Percentiles rank a stretch among this genome's conserved stretches.
These are phyloP conservation scores for Leccinellum rugosiceps DNA, from an alignment of 768 basidiomycete species.

Conservation along the genomic window DNA sequence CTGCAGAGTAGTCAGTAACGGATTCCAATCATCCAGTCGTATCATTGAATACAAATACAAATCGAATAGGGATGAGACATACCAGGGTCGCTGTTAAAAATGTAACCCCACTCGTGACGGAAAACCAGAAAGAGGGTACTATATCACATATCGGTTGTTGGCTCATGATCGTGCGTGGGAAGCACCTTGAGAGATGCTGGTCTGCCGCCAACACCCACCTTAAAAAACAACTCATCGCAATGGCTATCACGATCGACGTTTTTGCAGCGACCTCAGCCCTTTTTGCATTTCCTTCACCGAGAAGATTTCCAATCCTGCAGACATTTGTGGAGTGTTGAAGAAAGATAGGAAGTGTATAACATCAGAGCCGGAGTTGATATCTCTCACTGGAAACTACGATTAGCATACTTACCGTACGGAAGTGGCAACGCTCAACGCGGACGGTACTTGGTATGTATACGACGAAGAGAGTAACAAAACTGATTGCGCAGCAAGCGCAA, in stretches of 20 bases:
- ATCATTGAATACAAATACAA: no score
- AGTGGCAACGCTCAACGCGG: conserved; percentile 75
- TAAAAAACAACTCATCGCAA: conserved; percentile 61
- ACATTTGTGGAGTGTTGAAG: neutral
- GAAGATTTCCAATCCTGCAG: conserved; percentile 77
- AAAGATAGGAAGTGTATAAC: neutral
- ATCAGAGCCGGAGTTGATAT: neutral
- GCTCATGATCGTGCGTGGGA: neutral
- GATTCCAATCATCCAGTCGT: neutral
- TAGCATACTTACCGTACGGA: conserved; percentile 66
- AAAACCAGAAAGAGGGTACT: conserved; percentile 58
- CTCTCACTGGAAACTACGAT: neutral
- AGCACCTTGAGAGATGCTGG: neutral
- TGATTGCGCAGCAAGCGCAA: conserved; percentile 83
- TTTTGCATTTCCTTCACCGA: conserved; percentile 74
- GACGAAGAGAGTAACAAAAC: conserved; percentile 76
- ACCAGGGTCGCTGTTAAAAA: conserved; percentile 73
- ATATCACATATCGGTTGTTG: neutral
- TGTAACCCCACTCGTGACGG: conserved; percentile 62
- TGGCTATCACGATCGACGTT: conserved; percentile 61
- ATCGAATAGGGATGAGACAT: conserved; percentile 7
- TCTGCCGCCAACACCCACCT: conserved; percentile 41
- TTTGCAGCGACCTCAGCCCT: conserved; percentile 70
- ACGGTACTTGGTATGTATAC: conserved; percentile 80
- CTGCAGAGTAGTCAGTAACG: conserved; percentile 25